Evolutionary conservation across 1,284 basidiomycete species (phyloP).

Genomic region (Cryptococcus floricola): DNA sequence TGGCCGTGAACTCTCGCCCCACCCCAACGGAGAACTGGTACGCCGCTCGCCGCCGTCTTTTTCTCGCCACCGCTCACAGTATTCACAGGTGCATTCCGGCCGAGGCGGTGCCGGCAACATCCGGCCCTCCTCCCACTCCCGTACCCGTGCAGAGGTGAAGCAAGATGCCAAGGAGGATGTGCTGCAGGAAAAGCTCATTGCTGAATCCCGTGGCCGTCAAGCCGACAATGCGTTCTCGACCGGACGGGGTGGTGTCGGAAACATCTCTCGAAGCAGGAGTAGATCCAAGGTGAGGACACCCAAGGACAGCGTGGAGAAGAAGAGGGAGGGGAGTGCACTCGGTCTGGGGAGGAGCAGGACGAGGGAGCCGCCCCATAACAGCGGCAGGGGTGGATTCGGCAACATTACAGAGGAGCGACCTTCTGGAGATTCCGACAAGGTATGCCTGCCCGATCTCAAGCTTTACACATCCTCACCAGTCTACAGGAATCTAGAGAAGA

Average conservation of each 20-base stretch:
- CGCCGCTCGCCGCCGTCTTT: constrained; percentile 4
- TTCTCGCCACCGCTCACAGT: not conserved
- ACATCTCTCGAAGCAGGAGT: constrained; percentile 31
- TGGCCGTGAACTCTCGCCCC: constrained; percentile 36
- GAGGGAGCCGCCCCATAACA: not conserved
- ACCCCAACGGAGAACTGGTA: constrained; percentile 32
- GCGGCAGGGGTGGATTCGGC: constrained; percentile 47
- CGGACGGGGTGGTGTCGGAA: constrained; percentile 48
- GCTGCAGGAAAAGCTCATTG: constrained; percentile 41
- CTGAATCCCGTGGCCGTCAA: constrained; percentile 44
- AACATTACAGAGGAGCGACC: constrained; percentile 42
- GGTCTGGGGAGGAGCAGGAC: constrained; percentile 1
- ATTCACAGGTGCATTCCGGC: constrained; percentile 41
- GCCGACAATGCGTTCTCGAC: constrained; percentile 38
- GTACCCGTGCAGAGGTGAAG: constrained; percentile 28
- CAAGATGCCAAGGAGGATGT: constrained; percentile 41
- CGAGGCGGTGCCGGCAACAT: constrained; percentile 50
- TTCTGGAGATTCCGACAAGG: constrained; percentile 31
- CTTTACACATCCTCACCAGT: not conserved
- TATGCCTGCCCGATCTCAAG: constrained; percentile 1
- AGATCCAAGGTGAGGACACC: constrained; percentile 19
- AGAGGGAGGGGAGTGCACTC: constrained; percentile 6
- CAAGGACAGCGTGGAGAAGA: not conserved
- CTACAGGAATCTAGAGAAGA: constrained; percentile 20
- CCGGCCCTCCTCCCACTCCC: constrained; percentile 35